Evolutionary conservation across 163 green algal genomes (phyloP), one percentile per base, ranked within the genome.

Genomic region (Volvox carteri): DNA sequence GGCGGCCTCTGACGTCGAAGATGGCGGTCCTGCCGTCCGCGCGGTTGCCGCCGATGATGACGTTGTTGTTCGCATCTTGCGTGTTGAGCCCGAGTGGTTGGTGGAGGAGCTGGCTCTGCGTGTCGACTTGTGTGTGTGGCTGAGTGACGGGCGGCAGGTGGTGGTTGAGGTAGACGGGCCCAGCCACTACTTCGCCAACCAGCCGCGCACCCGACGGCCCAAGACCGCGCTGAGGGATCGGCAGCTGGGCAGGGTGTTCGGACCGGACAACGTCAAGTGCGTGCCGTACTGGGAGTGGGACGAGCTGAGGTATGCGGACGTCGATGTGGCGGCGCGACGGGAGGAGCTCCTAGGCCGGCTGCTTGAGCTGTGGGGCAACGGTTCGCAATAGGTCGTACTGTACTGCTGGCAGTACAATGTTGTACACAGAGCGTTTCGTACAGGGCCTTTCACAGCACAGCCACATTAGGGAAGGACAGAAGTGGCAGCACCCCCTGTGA

Each of bases 111-210:
- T 83, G 48, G 75, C 46, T 2, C 4, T 68, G 46, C 46, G 48
- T 6, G 75, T 83, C 46, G 46, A 68, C 48, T 2, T 68, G 75
- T 30, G 75, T n/a, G 12, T 83, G 46, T 68, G 75, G 75, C 46
- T 83, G 3, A 83, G 75, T 18, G 75, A 83, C 52, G 76, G 76
- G 5, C 50, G 50, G 4, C 30, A 54, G 76, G 50, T 80, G 33
- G 75, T 73, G 30, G 58, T 90, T 42, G 85, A 90, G 85, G 74
- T 90, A 42, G 85, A 90, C 46, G 86, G 86, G 4, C 86, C 86
- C 16, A 70, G 14, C 4, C 62, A 83, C 86, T 90, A 67, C 77
- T 60, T 87, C 16, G 1, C 14, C 73, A 90, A 86, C 74, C 35
- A 52, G 39, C 70, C 48, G 16, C 11, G 18, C 9, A 60, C 28